Percentiles rank a stretch among this genome's conserved stretches.
phyloP scores from a whole-genome alignment of 176 grass and related monocot genomes.

The Eragrostis nindensis region DNA sequence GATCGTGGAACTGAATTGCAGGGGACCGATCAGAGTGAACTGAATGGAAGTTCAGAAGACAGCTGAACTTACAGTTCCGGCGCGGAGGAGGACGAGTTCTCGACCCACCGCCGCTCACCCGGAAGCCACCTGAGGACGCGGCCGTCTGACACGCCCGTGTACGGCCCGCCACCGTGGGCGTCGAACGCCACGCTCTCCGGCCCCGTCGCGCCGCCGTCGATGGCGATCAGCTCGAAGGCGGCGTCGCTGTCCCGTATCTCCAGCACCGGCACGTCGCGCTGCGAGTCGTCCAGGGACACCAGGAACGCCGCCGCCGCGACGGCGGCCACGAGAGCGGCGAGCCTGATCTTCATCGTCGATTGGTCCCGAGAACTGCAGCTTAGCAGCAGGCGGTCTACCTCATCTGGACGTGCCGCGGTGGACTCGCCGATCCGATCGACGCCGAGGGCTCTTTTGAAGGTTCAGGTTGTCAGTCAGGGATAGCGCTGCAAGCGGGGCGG shows the following conservation, averaged over 20 bases:
- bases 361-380: too few species aligned
- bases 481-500: too few species aligned
- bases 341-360: constrained; percentile 7
- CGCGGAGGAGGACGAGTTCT: constrained; percentile 45
- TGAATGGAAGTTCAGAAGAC: not conserved
- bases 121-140: constrained; percentile 64
- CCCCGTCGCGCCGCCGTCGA: constrained; percentile 55
- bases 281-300: not conserved
- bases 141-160: constrained; percentile 75
- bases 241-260: not conserved
- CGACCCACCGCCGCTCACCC: constrained; percentile 48
- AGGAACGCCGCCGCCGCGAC: constrained; percentile 16
- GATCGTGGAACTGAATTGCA: not conserved
- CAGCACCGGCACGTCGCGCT: not conserved
- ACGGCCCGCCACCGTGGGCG: constrained; percentile 51
- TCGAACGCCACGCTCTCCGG: constrained; percentile 76
- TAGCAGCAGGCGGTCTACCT: too few species aligned
- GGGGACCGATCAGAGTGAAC: too few species aligned
- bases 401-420: too few species aligned
- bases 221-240: constrained; percentile 43
- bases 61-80: constrained; percentile 55
- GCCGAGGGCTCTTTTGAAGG: too few species aligned
- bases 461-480: too few species aligned
- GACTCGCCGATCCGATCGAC: too few species aligned
- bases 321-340: constrained; percentile 8